Base-by-base conservation (phyloP, 2,329 filamentous ascomycete genomes). In the Diaporthe eres region DNA sequence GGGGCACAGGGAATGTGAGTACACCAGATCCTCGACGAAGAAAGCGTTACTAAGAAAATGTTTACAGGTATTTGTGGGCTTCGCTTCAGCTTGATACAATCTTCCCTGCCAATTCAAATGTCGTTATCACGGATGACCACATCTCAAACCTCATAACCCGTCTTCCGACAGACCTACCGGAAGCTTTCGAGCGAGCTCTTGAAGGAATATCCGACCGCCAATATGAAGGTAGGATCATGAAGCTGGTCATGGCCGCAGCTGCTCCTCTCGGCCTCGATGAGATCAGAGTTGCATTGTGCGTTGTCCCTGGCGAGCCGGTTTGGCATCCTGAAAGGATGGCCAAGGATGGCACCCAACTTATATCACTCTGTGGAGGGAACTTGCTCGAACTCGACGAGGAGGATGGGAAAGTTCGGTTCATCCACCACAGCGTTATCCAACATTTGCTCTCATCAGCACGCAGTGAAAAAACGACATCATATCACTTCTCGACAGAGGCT, bases 301-400 rank as follows among this genome's bases (percentile, higher is more conserved):
- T 75, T 3, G 28, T 15, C 1, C 28, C 31, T 3, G 74, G 74
- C 3, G 39, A 58, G 34, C 37, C 7, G 0, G 22, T 70, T 4
- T 75, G 70, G 74, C 13, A 53, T 34, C 53, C 58, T 10, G 51
- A 31, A 15, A 67, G 19, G 8, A 17, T 75, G 1, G 61, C 74
- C 4, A 44, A 47, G 13, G 47, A 75, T 8, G 61, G 60, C 4
- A 7, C 6, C 2, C 60, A 58, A 17, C 34, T 75, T 10, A 42
- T 75, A 28, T 28, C 70, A 13, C 60, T 73, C 0, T 74, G 61
- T 25, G 74, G 74, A 4, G 74, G 74, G 2, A 71, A 49, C 17
- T 37, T 75, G 4, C 49, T 75, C 10, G 58, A 75, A 2, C 37
- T 73, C 10, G 74, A 75, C 42, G 74, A 75, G 22, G 70, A 75